Evolutionary conservation across 2,329 filamentous ascomycete genomes (phyloP).

Genomic region (Xylaria sp.): DNA sequence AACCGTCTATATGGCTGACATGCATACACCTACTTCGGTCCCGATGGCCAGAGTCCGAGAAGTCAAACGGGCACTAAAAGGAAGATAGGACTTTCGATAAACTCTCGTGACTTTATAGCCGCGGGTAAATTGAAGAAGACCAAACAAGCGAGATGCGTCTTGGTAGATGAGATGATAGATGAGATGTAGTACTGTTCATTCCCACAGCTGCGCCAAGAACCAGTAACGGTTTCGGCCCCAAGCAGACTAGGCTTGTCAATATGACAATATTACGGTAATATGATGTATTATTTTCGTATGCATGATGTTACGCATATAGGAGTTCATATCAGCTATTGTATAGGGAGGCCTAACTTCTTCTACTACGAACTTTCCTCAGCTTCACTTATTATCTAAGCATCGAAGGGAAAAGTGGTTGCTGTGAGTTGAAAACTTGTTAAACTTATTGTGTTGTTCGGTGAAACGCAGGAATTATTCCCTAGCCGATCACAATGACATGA

Average conservation of each 20-base stretch:
- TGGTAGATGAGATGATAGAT: not conserved
- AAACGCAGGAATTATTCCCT: not conserved
- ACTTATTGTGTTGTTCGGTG: not conserved
- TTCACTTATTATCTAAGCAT: not conserved
- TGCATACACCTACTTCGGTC: not conserved
- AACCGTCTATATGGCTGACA: no score
- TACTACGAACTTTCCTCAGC: not conserved
- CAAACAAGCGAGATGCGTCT: not conserved
- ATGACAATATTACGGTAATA: not conserved
- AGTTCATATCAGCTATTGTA: not conserved
- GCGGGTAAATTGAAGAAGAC: not conserved
- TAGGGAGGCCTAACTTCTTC: not conserved
- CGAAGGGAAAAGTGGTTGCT: not conserved
- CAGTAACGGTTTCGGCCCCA: not conserved
- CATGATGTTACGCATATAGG: not conserved
- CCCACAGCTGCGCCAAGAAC: not conserved
- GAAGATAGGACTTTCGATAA: not conserved
- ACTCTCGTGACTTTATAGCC: not conserved
- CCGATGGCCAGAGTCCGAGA: not conserved
- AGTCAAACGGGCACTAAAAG: not conserved
- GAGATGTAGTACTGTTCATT: not conserved
- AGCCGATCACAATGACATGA: not conserved
- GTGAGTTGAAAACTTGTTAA: not conserved
- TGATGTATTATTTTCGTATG: not conserved
- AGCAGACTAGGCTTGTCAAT: not conserved